Percentiles rank a stretch among this genome's conserved stretches.
Conservation (phyloP, 208 protist genomes). For the Acanthamoeba triangularis region DNA sequence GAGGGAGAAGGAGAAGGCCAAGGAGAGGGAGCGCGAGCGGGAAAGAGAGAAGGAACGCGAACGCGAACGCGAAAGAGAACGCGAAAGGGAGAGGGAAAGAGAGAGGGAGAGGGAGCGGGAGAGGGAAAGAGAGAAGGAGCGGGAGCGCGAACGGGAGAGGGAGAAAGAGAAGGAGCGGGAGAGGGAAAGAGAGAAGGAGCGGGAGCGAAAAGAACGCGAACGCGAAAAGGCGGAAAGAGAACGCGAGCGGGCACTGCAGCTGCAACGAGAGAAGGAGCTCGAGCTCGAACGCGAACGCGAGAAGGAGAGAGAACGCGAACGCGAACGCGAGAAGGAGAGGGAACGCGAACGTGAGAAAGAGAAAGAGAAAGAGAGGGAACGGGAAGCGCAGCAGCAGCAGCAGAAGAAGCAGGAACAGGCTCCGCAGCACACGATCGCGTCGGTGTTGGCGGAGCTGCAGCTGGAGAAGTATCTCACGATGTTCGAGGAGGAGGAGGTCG, state of each 20-base stretch:
- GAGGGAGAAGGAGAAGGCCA: background rate
- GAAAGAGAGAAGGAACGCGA: background rate
- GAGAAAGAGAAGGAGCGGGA: background rate
- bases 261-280: background rate
- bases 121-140: background rate
- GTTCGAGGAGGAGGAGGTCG: constrained; percentile 36
- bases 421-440: background rate
- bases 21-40: background rate
- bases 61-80: background rate
- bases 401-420: background rate
- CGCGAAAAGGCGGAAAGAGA: background rate
- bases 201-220: background rate
- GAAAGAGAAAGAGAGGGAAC: background rate
- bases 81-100: background rate
- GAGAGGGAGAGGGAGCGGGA: background rate
- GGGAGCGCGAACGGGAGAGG: background rate
- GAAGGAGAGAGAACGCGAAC: background rate
- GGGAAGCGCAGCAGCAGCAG: background rate
- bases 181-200: background rate
- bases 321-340: background rate
- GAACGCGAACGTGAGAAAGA: background rate
- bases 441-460: constrained; percentile 1
- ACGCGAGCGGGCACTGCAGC: background rate
- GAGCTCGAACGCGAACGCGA: background rate
- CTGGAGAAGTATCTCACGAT: constrained; percentile 28